Evolutionary conservation across 805 yeast species (phyloP), one percentile per base, ranked within the genome.

Genomic region (Wickerhamomyces mucosus): DNA sequence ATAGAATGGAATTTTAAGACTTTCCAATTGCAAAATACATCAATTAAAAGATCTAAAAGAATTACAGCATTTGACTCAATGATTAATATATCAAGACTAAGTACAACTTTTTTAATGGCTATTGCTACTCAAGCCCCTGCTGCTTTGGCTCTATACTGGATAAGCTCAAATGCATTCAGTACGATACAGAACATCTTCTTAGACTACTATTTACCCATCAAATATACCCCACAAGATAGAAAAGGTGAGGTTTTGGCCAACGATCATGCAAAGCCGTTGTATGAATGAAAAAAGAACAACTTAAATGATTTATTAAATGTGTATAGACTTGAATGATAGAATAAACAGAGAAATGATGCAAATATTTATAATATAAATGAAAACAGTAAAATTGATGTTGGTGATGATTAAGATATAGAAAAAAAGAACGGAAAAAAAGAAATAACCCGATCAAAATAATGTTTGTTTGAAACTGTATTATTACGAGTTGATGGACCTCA

Each of bases 101-200:
- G 89, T 15, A 73, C 82, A 32, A 74, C 86, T 2, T 74, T 83
- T 41, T 63, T 89, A 56, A 84, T 85, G 79, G 86, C 85, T 5
- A 63, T 86, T 14, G 67, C 95, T 0, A 72, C 86, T 25, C 92
- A 86, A 46, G 94, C 95, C 0, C 95, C 97, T 0, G 62, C 78
- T 18, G 84, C 94, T 1, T 58, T 88, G 21, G 72, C 79, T 0
- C 51, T 85, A n/a, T 89, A 88, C 56, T 89, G 97, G 98, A 67
- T 84, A 19, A 75, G 89, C 28, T 85, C 96, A 0, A 88, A 85
- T 50, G 43, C 67, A 4, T 88, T 66, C 50, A 86, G 96, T 3
- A 57, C 83, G 37, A 38, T 71, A 1, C 96, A 89, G 46, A 89
- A 88, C 51, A 52, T 79, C 11, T 37, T 80, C 13, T 57, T 89